Percentiles rank a stretch among this genome's conserved stretches.
These are phyloP conservation scores for Candida sp. DNA, from an alignment of 1,139 yeast species.

Conservation along the genomic window DNA sequence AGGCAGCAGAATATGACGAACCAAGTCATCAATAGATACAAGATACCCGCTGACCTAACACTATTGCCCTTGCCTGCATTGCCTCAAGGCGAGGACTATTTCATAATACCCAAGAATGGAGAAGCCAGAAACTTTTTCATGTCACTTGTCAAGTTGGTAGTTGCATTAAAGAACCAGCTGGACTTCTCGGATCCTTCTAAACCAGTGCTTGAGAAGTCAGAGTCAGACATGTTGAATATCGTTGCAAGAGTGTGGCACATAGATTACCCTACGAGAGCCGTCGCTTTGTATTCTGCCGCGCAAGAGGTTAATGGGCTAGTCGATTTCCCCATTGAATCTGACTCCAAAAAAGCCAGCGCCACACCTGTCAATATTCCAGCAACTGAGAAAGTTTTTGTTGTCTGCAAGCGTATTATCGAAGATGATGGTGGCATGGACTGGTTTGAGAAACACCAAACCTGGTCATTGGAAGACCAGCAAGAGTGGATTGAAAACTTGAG, in stretches of 20 bases:
- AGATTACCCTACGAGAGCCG: slow-evolving; percentile 54
- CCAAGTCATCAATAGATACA: slow-evolving; percentile 41
- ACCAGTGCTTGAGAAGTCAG: slow-evolving; percentile 41
- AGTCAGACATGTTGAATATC: slow-evolving; percentile 42
- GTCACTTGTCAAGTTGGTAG: slow-evolving; percentile 8
- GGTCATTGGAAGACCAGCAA: slow-evolving; percentile 57
- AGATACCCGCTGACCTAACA: slow-evolving; percentile 38
- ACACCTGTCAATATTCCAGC: slow-evolving; percentile 32
- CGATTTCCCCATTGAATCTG: slow-evolving; percentile 28
- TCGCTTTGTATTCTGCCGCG: slow-evolving; percentile 57
- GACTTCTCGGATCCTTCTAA: slow-evolving; percentile 14
- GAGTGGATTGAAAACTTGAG: slow-evolving; percentile 56
- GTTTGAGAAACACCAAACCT: slow-evolving; percentile 33
- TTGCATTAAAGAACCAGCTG: slow-evolving; percentile 20
- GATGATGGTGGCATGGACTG: slow-evolving; percentile 41
- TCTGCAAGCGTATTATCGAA: slow-evolving; percentile 32
- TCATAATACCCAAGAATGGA: slow-evolving; percentile 40
- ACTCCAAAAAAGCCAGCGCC: slow-evolving; percentile 14
- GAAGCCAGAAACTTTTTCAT: slow-evolving; percentile 7
- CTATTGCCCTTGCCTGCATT: slow-evolving; percentile 31
- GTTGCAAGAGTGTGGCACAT: slow-evolving; percentile 68
- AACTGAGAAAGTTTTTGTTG: slow-evolving; percentile 30
- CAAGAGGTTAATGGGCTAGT: slow-evolving; percentile 44
- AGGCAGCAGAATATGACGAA: slow-evolving; percentile 45
- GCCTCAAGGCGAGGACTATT: slow-evolving; percentile 38